A percentile compares a stretch with the other conserved stretches of the same genome.
phyloP scores from a whole-genome alignment of 257 asterid genomes.

The Solanum habrochaites region DNA sequence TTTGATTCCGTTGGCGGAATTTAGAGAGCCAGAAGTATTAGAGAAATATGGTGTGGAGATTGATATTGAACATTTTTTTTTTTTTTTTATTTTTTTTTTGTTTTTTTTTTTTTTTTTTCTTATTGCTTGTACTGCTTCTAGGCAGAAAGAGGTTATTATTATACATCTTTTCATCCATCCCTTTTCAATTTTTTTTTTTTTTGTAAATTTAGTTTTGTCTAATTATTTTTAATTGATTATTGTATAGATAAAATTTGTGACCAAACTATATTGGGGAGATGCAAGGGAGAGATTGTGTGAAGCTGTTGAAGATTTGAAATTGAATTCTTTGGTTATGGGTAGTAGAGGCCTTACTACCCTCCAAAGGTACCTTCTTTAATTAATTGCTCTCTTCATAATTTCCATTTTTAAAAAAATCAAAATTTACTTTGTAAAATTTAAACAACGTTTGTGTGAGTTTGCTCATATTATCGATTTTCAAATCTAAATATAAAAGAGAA shows the following conservation, averaged over 20 bases:
- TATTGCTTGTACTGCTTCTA: slow-evolving; percentile 58
- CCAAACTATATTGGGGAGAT: slow-evolving; percentile 82
- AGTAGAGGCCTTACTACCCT: slow-evolving; percentile 75
- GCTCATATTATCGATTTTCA: neutral
- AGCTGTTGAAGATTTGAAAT: slow-evolving; percentile 50
- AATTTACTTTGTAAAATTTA: neutral
- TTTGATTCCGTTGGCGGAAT: slow-evolving; percentile 66
- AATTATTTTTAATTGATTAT: neutral
- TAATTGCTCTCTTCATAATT: neutral
- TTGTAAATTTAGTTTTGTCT: neutral
- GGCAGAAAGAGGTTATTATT: slow-evolving; percentile 79
- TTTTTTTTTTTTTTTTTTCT: no score
- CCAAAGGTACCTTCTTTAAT: slow-evolving; percentile 12
- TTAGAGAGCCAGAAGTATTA: slow-evolving; percentile 64
- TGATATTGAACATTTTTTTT: slow-evolving; percentile 63
- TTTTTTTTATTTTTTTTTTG: no score
- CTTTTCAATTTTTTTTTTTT: neutral
- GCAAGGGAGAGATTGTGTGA: slow-evolving; percentile 78
- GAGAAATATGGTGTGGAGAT: slow-evolving; percentile 44
- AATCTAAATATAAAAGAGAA: neutral
- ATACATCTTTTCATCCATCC: neutral
- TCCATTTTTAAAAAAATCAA: neutral
- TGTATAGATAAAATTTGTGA: slow-evolving; percentile 45
- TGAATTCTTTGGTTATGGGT: slow-evolving; percentile 74
- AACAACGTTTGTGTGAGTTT: fast-evolving